Conservation (phyloP, 768 basidiomycete genomes). For the Solioccasus polychromus region DNA sequence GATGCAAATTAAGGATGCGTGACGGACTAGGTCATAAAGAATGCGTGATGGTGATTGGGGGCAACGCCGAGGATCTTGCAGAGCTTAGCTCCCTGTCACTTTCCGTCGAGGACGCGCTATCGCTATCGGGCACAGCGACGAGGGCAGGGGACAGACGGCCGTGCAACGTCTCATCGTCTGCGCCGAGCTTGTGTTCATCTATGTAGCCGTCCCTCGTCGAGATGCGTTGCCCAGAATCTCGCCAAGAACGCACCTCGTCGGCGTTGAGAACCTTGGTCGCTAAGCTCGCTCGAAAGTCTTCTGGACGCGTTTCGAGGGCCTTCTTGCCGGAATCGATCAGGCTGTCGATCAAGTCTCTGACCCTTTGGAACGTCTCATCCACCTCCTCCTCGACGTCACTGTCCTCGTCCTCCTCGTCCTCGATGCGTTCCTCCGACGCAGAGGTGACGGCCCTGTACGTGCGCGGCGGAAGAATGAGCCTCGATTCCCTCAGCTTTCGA, state of each 20-base stretch:
- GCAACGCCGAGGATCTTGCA: slow-evolving; percentile 21
- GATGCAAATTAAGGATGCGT: slow-evolving; percentile 14
- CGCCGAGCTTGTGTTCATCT: slow-evolving; percentile 22
- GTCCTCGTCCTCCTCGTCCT: slow-evolving; percentile 40
- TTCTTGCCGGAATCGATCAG: slow-evolving; percentile 55
- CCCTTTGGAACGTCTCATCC: slow-evolving; percentile 61
- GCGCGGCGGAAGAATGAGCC: slow-evolving; percentile 71
- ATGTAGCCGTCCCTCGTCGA: slow-evolving; percentile 9
- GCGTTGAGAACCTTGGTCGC: slow-evolving; percentile 68
- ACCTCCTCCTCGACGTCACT: slow-evolving; percentile 37
- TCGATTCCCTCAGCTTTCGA: slow-evolving; percentile 77
- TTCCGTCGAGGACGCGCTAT: slow-evolving; percentile 15
- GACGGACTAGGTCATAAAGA: slow-evolving; percentile 26
- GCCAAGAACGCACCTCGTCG: slow-evolving; percentile 68
- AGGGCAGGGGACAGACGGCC: slow-evolving; percentile 12
- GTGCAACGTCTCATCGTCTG: slow-evolving; percentile 31
- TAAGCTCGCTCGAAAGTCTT: slow-evolving; percentile 49
- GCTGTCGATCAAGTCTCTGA: slow-evolving; percentile 60
- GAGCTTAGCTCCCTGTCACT: slow-evolving; percentile 28
- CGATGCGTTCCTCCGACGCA: slow-evolving; percentile 37
- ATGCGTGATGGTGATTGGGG: slow-evolving; percentile 46
- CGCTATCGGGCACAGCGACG: slow-evolving; percentile 20
- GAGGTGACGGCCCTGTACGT: slow-evolving; percentile 57
- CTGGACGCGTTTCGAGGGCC: slow-evolving; percentile 58
- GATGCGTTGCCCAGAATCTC: slow-evolving; percentile 32